Conservation (phyloP, 169 alveolate species). For the Pseudocohnilembus persalinus region DNA sequence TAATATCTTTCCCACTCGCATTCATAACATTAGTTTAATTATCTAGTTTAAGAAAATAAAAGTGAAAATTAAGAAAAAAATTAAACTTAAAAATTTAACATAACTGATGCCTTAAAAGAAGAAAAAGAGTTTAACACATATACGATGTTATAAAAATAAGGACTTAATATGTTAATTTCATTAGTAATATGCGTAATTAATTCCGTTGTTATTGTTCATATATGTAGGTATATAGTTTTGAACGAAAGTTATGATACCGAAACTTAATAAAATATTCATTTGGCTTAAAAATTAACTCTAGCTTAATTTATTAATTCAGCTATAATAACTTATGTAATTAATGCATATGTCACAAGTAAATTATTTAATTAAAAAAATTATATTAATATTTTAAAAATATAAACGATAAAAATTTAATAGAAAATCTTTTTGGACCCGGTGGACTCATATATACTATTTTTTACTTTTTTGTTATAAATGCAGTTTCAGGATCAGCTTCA, state of each 20-base stretch:
- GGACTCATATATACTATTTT: slow-evolving; percentile 36
- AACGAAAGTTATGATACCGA: slow-evolving; percentile 6
- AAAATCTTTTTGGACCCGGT: slow-evolving; percentile 34
- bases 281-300: slow-evolving; percentile 11
- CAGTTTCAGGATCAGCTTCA: slow-evolving; percentile 7
- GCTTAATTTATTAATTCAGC: slow-evolving; percentile 19
- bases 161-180: not conserved
- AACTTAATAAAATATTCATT: slow-evolving; percentile 1
- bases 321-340: not conserved
- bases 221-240: not conserved
- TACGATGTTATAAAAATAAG: not conserved
- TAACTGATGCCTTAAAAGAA: too few species aligned
- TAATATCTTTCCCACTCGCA: too few species aligned
- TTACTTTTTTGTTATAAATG: slow-evolving; percentile 29
- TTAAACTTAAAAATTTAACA: too few species aligned
- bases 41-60: too few species aligned
- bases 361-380: not conserved
- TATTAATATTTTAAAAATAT: not conserved
- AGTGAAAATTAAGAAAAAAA: too few species aligned
- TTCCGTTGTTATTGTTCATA: not conserved
- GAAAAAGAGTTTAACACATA: too few species aligned
- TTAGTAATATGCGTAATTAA: slow-evolving; percentile 6
- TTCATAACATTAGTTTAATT: too few species aligned
- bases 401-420: not conserved
- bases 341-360: not conserved